Base-by-base conservation (phyloP, 116 monocot genomes). In the Phalaenopsis hybrid region DNA sequence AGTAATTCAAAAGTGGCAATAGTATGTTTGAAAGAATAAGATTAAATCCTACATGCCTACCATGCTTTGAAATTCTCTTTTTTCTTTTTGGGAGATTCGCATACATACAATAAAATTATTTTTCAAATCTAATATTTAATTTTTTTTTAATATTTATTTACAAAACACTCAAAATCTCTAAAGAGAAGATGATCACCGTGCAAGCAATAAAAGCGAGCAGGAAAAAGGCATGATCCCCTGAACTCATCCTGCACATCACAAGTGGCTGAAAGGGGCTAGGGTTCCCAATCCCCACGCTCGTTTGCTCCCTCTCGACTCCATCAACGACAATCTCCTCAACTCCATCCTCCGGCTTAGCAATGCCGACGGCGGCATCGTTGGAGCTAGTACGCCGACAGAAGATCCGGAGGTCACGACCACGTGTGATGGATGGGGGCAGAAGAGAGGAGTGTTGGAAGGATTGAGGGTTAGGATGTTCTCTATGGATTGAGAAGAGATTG, bases 171-270 rank as follows among this genome's bases (percentile, higher is more conserved):
- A 48, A 48, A 48, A 48, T 48, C 6, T 48, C 6, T 48, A 77
- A 8, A 75, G 16, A 75, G 52, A 75, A 65, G 46, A 75, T 75
- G 10, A 49, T 67, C 50, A 96, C 96, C 81, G 94, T 94, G 83
- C 84, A 82, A 31, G 91, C 94, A 41, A 92, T 83, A 86, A 96
- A 89, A 0, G 92, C 81, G 80, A 96, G 82, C 49, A 93, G 85
- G 78, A 92, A 89, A 88, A 96, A 96, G 44, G 91, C 96, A 87
- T 85, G 94, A 83, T 94, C 94, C 9, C 91, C 92, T 48, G 86
- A 21, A 76, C 87, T 84, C 88, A 91, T 87, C 77, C 78, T 82
- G 12, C 41, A 48, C 48, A 79, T 57, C 46, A 83, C 83, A 0
- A 94, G 16, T 46, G 76, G 23, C 77, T 21, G 78, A n/a, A 81